Evolutionary conservation across 1,284 basidiomycete genomes (phyloP), one percentile per base, ranked within the genome.

Genomic region (Leccinum variabile): DNA sequence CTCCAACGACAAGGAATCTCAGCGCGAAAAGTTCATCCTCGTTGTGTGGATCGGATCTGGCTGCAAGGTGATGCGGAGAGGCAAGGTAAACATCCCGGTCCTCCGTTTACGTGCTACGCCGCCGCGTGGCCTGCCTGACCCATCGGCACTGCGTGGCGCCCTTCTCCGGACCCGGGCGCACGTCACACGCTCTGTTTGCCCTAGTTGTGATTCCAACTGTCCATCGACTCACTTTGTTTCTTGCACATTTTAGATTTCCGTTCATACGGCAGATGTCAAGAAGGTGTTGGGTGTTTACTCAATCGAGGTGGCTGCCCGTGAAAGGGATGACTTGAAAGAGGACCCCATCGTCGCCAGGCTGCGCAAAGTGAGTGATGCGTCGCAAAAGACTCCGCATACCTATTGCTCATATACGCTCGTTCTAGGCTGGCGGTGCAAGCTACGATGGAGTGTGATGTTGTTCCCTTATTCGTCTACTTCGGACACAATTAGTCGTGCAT

Each of bases 41-140:
- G 84, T 96, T 75, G 86, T 89, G 63, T 96, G 94, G 94, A 95
- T 96, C 76, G 94, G 94, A 49, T 81, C 86, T 44, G 78, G 82
- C 53, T 94, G 92, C 78, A 93, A 92, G 80, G 82, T 95, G 67
- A 95, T 96, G 94, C 84, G 94, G 65, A 91, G 89, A 78, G 94
- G 89, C 53, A 95, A 92, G 87, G 93, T 92, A 67, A 66, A 84
- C 75, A 59, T 33, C 52, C 50, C 50, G 28, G 49, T 35, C 55
- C 32, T 57, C 53, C 50, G 39, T 63, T 69, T 69, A 73, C 68
- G 72, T 73, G 57, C 61, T 2, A 49, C 22, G 46, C 50, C 44
- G 32, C 61, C 59, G 63, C 63, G 32, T 72, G 70, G 56, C 59
- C 60, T 60, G 57, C 59, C 62, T 54, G 54, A 35, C 46, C 54